Base-by-base conservation (phyloP, 768 basidiomycete species). In the Rhodotorula toruloides region DNA sequence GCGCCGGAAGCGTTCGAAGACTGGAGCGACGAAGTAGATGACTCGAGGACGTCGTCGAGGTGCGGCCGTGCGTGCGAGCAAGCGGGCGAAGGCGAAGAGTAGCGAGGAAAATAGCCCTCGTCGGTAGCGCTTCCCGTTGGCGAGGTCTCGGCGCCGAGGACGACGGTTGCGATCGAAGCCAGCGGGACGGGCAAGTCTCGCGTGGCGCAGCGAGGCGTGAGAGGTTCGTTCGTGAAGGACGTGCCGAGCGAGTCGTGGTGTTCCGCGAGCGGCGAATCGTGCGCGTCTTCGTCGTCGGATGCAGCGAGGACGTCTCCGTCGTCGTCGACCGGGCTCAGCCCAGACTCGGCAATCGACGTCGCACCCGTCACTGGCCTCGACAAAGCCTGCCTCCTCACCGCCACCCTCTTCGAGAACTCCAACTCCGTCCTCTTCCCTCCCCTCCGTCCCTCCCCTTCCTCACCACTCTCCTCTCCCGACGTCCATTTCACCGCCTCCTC, bases 391-490 rank as follows among this genome's bases (percentile, higher is more conserved):
- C 63, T 31, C 5, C 68, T 49, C 46, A 65, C 68, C 0, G 68
- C 68, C 3, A 58, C 63, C 4, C 60, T 49, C 17, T 40, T 48
- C 27, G 68, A 65, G 19, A 64, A 69, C 32, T 69, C 68, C 25
- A 69, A 27, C 8, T 17, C 48, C 21, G 47, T 5, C 39, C 56
- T 10, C 47, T 49, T 29, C 12, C 27, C 54, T 4, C 17, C 13
- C 25, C 37, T 22, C 5, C 36, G 61, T 17, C 25, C 16, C 5
- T 34, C 50, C 4, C 31, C 47, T 4, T 5, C 21, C 8, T n/a
- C 46, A 34, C 22, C 12, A n/a, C 65, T 67, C 65, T 8, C 43
- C 42, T 50, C 50, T 40, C 29, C 27, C 37, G 11, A 13, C 14
- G 13, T 27, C 34, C 16, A 42, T 27, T 49, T 39, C 46, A 65